Evolutionary conservation across 139 green algal genomes (phyloP).

Genomic region (Ulvella scutata): DNA sequence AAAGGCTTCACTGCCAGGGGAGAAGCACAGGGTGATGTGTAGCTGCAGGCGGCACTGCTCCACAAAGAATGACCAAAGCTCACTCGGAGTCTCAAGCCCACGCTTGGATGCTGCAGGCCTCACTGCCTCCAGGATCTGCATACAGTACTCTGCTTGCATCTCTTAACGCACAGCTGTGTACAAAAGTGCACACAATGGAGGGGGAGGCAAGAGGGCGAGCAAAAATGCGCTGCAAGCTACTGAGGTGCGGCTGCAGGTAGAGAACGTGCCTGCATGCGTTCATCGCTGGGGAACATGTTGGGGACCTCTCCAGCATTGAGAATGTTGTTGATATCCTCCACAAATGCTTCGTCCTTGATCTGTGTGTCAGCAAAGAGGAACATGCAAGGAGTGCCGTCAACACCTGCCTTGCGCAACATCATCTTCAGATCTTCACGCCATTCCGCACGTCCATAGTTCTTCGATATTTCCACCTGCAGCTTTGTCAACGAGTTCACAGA

Average conservation of each 20-base stretch:
- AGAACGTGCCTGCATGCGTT: constrained; percentile 16
- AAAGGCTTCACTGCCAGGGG: constrained; percentile 51
- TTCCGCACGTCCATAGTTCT: constrained; percentile 47
- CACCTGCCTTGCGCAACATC: constrained; percentile 32
- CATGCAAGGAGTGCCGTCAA: constrained; percentile 22
- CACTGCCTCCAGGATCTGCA: constrained; percentile 45
- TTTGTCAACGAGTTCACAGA: neutral
- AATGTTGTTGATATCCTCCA: constrained; percentile 78
- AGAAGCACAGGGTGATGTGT: constrained; percentile 55
- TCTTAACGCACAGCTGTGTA: too few species aligned
- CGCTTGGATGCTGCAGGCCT: constrained; percentile 31
- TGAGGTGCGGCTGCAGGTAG: neutral
- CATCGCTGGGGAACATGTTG: constrained; percentile 58
- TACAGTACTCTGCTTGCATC: too few species aligned
- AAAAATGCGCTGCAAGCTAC: too few species aligned
- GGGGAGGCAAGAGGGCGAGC: too few species aligned
- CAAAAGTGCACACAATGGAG: too few species aligned
- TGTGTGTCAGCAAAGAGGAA: constrained; percentile 69
- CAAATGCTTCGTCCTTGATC: constrained; percentile 61
- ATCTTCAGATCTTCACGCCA: constrained; percentile 64
- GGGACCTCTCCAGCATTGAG: constrained; percentile 66
- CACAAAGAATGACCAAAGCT: constrained; percentile 59
- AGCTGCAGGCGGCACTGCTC: constrained; percentile 34
- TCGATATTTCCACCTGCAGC: constrained; percentile 53
- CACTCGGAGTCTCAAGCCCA: constrained; percentile 48